Percentiles rank a stretch among this genome's conserved stretches.
Evolutionary conservation across 108 stramenopile genomes (phyloP).

Genomic region (Bacterosira constricta): DNA sequence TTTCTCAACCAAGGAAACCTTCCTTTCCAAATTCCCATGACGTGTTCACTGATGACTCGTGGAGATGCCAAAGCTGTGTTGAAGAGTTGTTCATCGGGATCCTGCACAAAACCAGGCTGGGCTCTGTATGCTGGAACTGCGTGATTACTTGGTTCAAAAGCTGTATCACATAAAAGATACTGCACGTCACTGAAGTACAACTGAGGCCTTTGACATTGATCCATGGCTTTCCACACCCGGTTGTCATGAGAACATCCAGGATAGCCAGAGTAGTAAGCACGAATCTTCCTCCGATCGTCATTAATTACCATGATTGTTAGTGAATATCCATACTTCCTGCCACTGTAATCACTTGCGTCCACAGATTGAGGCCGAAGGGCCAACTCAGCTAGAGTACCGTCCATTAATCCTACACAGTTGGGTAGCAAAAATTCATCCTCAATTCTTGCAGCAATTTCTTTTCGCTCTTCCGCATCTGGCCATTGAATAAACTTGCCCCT

Average conservation of each 20-base stretch:
- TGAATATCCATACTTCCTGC: slow-evolving; percentile 28
- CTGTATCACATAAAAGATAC: slow-evolving; percentile 1
- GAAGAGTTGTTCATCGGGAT: not conserved
- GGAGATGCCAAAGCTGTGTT: not conserved
- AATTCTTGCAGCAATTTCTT: slow-evolving; percentile 11
- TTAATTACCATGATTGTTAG: slow-evolving; percentile 24
- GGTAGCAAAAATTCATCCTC: slow-evolving; percentile 16
- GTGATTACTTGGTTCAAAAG: not conserved
- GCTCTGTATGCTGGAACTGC: not conserved
- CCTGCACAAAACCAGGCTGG: no score
- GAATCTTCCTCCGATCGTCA: slow-evolving; percentile 27
- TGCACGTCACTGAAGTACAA: not conserved
- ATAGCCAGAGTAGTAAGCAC: slow-evolving; percentile 1
- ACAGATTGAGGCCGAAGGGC: slow-evolving; percentile 12
- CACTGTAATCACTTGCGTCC: slow-evolving; percentile 26
- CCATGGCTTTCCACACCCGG: not conserved
- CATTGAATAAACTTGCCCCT: slow-evolving; percentile 8
- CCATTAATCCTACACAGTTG: slow-evolving; percentile 33
- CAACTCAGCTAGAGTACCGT: slow-evolving; percentile 36
- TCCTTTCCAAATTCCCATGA: not conserved
- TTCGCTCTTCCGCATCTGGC: slow-evolving; percentile 33
- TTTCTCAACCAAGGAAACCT: not conserved
- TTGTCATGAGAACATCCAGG: slow-evolving; percentile 7
- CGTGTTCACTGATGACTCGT: no score
- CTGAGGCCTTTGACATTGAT: not conserved